phyloP scores from a whole-genome alignment of 2,329 filamentous ascomycete genomes.

The Aspergillus chevalieri region DNA sequence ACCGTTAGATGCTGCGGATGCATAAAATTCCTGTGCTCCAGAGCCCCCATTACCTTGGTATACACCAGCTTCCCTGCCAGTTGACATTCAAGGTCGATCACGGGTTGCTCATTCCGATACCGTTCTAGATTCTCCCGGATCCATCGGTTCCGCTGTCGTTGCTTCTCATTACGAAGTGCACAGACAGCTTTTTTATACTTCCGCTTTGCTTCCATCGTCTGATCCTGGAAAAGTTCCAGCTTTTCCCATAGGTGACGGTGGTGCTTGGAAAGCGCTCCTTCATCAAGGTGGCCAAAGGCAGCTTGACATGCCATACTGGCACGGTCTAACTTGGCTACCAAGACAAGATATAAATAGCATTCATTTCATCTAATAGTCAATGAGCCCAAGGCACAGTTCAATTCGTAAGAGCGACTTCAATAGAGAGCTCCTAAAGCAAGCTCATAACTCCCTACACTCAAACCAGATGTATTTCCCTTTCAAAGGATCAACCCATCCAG shows the following conservation, averaged over 20 bases:
- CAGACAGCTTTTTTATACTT: conserved; percentile 8
- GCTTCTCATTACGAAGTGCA: conserved; percentile 15
- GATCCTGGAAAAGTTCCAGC: conserved; percentile 9
- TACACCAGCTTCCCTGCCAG: conserved; percentile 10
- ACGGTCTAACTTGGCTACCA: conserved; percentile 11
- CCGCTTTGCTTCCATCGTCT: conserved; percentile 7
- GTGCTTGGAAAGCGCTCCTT: background rate
- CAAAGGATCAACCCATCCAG: background rate
- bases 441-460: background rate
- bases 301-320: conserved; percentile 8
- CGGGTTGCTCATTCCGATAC: conserved; percentile 14
- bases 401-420: too few relatives aligned
- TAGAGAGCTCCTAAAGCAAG: too few relatives aligned
- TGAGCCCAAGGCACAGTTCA: too few relatives aligned
- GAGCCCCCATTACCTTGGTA: conserved; percentile 5
- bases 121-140: conserved; percentile 8
- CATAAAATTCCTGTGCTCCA: conserved; percentile 16
- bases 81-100: conserved; percentile 16
- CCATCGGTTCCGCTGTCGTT: conserved; percentile 5
- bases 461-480: background rate
- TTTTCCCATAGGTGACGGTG: conserved; percentile 5
- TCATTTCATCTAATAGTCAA: too few relatives aligned
- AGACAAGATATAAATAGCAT: too few relatives aligned
- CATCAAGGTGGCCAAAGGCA: too few relatives aligned
- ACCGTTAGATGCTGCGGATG: conserved; percentile 16